These are phyloP conservation scores for Avena atlantica DNA, from an alignment of 176 grass and related monocot species.

Conservation along the genomic window DNA sequence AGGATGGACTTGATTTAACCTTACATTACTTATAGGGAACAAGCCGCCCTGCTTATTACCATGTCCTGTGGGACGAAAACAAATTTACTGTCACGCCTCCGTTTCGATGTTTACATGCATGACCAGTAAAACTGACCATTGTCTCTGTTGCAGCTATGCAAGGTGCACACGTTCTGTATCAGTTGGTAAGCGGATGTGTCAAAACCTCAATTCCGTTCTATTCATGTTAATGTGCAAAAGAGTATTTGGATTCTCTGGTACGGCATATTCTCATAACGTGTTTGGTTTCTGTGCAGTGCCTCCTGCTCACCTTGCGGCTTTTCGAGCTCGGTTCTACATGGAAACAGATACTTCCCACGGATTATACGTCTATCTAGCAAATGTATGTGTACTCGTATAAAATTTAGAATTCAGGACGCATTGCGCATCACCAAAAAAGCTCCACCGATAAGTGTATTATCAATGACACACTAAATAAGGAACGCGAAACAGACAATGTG, in stretches of 20 bases:
- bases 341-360: slow-evolving; percentile 60
- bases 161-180: slow-evolving; percentile 70
- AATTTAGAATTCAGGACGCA: too few relatives aligned
- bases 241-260: neutral
- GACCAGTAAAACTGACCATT: slow-evolving; percentile 14
- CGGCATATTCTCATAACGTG: neutral
- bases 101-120: slow-evolving; percentile 9
- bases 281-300: slow-evolving; percentile 51
- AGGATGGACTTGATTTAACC: slow-evolving; percentile 28
- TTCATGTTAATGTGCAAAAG: neutral
- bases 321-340: slow-evolving; percentile 69
- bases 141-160: slow-evolving; percentile 56
- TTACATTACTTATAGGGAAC: slow-evolving; percentile 56
- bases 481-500: too few relatives aligned
- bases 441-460: too few relatives aligned
- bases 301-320: slow-evolving; percentile 68
- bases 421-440: too few relatives aligned
- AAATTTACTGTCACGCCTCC: slow-evolving; percentile 37
- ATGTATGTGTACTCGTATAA: too few relatives aligned
- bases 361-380: too few relatives aligned
- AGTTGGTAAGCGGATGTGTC: slow-evolving; percentile 50
- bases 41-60: slow-evolving; percentile 77
- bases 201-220: neutral
- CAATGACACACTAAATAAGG: too few relatives aligned
- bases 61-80: slow-evolving; percentile 82